Conservation (phyloP, 192 early-diverging fungal species). For the Piromyces finnis region DNA sequence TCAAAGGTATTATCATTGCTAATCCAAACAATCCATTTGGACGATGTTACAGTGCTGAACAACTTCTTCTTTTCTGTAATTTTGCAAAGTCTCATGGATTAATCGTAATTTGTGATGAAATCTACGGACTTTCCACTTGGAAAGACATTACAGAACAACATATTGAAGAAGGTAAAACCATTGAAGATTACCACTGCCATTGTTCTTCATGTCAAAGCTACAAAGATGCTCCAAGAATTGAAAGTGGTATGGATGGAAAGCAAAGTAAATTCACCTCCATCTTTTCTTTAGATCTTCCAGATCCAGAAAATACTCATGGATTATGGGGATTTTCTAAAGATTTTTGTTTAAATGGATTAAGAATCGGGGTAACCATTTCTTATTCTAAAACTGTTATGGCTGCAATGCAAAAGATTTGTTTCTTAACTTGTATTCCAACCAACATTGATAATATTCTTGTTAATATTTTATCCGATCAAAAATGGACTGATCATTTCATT, state of each 20-base stretch:
- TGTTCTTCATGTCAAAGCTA: neutral
- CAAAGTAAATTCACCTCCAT: slow-evolving; percentile 34
- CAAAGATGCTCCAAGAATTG: neutral
- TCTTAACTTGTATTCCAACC: slow-evolving; percentile 42
- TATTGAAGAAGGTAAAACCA: neutral
- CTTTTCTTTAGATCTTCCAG: slow-evolving; percentile 33
- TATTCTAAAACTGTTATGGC: neutral
- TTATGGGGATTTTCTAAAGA: slow-evolving; percentile 73
- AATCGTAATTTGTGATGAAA: slow-evolving; percentile 62
- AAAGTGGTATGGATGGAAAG: slow-evolving; percentile 4
- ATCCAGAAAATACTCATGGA: slow-evolving; percentile 42
- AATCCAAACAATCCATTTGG: slow-evolving; percentile 63
- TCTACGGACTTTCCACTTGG: slow-evolving; percentile 57
- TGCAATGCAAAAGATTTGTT: neutral
- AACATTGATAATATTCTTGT: slow-evolving; percentile 35
- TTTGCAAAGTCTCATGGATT: slow-evolving; percentile 47
- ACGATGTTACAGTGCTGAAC: slow-evolving; percentile 23
- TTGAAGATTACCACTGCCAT: neutral
- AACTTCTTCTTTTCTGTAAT: slow-evolving; percentile 25
- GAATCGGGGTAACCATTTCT: neutral
- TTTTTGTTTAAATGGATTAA: slow-evolving; percentile 29
- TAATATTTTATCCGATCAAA: slow-evolving; percentile 29
- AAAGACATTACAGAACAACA: neutral
- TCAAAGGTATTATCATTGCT: slow-evolving; percentile 41
- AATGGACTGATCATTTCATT: slow-evolving; percentile 38